These are phyloP conservation scores for Leavenworthia alabamica DNA, from an alignment of 345 rosid genomes.

Conservation along the genomic window DNA sequence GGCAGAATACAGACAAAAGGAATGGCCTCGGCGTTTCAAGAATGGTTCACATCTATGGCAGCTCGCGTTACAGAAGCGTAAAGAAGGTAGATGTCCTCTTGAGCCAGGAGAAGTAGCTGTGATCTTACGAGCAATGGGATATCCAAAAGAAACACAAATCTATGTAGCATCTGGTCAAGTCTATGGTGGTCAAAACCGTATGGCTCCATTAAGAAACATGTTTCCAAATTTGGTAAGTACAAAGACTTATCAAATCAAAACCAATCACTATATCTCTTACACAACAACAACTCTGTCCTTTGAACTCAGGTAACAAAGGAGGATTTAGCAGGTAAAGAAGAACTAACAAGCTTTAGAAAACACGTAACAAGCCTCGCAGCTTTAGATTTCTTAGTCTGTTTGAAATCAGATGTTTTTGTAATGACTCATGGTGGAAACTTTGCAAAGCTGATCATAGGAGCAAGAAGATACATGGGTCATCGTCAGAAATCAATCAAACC, in stretches of 20 bases:
- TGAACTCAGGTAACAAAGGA: slow-evolving; percentile 89
- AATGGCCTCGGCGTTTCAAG: slow-evolving; percentile 99
- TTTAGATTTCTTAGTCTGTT: slow-evolving; percentile 90
- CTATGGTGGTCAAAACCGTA: slow-evolving; percentile 96
- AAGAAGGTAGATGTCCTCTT: slow-evolving; percentile 99
- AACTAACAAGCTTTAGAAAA: slow-evolving; percentile 74
- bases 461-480: slow-evolving; percentile 94
- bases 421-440: slow-evolving; percentile 99
- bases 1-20: slow-evolving; percentile 92
- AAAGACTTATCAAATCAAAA: not conserved
- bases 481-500: slow-evolving; percentile 93
- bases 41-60: slow-evolving; percentile 99
- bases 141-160: slow-evolving; percentile 97
- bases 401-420: slow-evolving; percentile 96
- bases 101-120: slow-evolving; percentile 99
- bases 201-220: slow-evolving; percentile 98
- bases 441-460: slow-evolving; percentile 95
- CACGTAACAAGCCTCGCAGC: slow-evolving; percentile 99
- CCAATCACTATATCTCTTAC: not conserved
- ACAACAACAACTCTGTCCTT: not conserved
- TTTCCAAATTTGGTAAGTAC: slow-evolving; percentile 78
- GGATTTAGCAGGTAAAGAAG: slow-evolving; percentile 76
- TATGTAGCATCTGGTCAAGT: slow-evolving; percentile 99
- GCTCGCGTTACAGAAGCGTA: slow-evolving; percentile 84
- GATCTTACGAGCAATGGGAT: slow-evolving; percentile 93